These are phyloP conservation scores for Citrus sinensis DNA, from an alignment of 345 rosid genomes.

Conservation along the genomic window DNA sequence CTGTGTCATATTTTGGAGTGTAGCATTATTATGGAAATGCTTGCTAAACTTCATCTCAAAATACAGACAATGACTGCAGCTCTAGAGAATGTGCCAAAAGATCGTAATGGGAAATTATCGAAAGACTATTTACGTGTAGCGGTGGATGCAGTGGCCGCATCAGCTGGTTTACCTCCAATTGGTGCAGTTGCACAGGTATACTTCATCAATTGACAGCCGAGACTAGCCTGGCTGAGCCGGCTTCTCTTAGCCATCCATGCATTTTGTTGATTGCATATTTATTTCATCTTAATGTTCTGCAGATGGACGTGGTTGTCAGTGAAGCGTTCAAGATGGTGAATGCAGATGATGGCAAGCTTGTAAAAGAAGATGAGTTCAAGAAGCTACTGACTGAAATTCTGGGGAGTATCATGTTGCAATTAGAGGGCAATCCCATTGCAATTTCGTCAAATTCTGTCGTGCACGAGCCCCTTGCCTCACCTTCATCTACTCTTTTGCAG, in stretches of 20 bases:
- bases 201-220: neutral
- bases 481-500: conserved; percentile 52
- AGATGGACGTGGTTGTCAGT: conserved; percentile 64
- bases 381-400: conserved; percentile 62
- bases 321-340: conserved; percentile 57
- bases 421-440: conserved; percentile 67
- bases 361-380: conserved; percentile 88
- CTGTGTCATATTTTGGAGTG: neutral
- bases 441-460: conserved; percentile 81
- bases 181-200: conserved; percentile 79
- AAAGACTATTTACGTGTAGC: conserved; percentile 63
- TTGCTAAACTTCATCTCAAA: neutral
- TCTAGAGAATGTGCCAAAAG: conserved; percentile 54
- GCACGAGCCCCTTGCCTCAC: conserved; percentile 70
- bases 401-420: conserved; percentile 80
- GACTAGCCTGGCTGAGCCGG: neutral
- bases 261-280: neutral
- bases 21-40: neutral
- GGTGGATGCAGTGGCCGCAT: conserved; percentile 65
- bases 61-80: conserved; percentile 59
- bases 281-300: conserved; percentile 3
- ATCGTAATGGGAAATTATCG: conserved; percentile 60
- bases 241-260: neutral
- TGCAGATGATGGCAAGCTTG: conserved; percentile 69
- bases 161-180: conserved; percentile 79